These are phyloP conservation scores for Solanum chiquidenum DNA, from an alignment of 257 asterid genomes.

Conservation along the genomic window DNA sequence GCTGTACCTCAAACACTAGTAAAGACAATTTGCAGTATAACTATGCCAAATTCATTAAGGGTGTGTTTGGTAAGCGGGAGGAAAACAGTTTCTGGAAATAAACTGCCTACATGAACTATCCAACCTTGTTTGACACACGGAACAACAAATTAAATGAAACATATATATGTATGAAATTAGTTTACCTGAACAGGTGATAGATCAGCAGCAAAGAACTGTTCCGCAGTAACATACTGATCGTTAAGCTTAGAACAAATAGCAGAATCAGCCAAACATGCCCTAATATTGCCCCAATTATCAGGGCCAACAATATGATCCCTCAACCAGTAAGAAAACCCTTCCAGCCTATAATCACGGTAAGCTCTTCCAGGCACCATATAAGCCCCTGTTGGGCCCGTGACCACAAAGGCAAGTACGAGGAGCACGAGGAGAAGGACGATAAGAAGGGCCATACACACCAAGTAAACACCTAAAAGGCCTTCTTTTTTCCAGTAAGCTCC, in stretches of 20 bases:
- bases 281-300: constrained; percentile 49
- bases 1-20: neutral
- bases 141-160: neutral
- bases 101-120: neutral
- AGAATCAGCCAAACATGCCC: constrained; percentile 60
- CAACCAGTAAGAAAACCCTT: constrained; percentile 61
- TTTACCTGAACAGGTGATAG: constrained; percentile 80
- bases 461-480: constrained; percentile 49
- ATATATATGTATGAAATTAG: neutral
- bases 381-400: constrained; percentile 61
- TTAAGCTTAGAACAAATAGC: constrained; percentile 53
- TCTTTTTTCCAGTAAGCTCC: constrained; percentile 85
- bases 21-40: neutral
- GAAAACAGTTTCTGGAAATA: neutral
- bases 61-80: too few relatives aligned
- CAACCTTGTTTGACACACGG: neutral
- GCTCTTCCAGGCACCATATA: constrained; percentile 38
- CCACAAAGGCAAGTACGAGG: constrained; percentile 69
- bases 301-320: constrained; percentile 55
- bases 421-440: constrained; percentile 54
- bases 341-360: constrained; percentile 51
- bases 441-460: constrained; percentile 50
- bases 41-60: neutral
- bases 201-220: constrained; percentile 47
- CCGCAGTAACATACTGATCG: constrained; percentile 42